These are phyloP conservation scores for Candida wancherniae DNA, from an alignment of 805 yeast species.

Conservation along the genomic window DNA sequence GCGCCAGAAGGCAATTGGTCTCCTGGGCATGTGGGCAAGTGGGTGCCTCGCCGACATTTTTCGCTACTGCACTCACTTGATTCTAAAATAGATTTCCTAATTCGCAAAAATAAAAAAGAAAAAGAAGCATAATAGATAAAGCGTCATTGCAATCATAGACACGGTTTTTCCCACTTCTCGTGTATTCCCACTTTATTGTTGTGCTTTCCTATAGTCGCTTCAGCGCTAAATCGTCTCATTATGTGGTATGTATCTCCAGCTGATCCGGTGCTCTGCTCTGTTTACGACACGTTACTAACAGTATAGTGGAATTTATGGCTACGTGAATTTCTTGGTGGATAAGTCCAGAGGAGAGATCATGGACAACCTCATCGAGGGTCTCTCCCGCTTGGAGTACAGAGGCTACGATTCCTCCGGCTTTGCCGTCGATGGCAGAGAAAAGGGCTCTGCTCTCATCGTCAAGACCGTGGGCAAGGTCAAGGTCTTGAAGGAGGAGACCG, in stretches of 20 bases:
- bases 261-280: neutral
- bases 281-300: conserved; percentile 14
- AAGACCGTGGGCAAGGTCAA: conserved; percentile 91
- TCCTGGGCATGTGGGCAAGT: no score
- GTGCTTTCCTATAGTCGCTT: no score
- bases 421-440: conserved; percentile 86
- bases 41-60: conserved; percentile 10
- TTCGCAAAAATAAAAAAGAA: conserved; percentile 4
- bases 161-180: no score
- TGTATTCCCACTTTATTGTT: no score
- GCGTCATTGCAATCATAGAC: no score
- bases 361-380: conserved; percentile 82
- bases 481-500: conserved; percentile 66
- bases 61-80: conserved; percentile 9
- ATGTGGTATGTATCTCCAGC: conserved; percentile 13
- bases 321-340: conserved; percentile 91
- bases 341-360: conserved; percentile 89
- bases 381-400: conserved; percentile 85
- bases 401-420: conserved; percentile 98
- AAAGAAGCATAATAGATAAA: conserved; percentile 7
- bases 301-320: conserved; percentile 91
- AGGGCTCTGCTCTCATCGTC: conserved; percentile 65
- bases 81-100: conserved; percentile 6
- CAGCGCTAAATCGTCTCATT: no score
- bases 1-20: no score